Percentiles rank a stretch among this genome's conserved stretches.
Evolutionary conservation across 257 asterid species (phyloP).

Genomic region (Leonotis leonurus): DNA sequence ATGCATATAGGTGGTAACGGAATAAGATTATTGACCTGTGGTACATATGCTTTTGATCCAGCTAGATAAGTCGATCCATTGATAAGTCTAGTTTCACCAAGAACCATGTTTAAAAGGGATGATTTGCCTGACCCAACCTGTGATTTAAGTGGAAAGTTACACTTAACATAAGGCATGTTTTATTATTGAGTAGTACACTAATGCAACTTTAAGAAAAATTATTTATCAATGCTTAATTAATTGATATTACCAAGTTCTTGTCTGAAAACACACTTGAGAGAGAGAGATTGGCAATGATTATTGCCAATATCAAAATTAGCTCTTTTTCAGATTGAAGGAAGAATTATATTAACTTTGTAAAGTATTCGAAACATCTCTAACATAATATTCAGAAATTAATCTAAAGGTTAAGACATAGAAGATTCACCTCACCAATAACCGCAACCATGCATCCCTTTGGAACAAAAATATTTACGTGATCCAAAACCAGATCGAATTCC

Average conservation of each 20-base stretch:
- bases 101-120: slow-evolving; percentile 63
- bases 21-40: slow-evolving; percentile 56
- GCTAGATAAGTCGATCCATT: slow-evolving; percentile 42
- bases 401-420: neutral
- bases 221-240: too few species aligned
- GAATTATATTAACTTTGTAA: neutral
- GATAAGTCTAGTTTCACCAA: slow-evolving; percentile 66
- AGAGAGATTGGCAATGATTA: too few species aligned
- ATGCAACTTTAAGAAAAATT: too few species aligned
- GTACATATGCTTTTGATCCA: slow-evolving; percentile 78
- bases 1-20: slow-evolving; percentile 1
- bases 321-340: too few species aligned
- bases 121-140: slow-evolving; percentile 99
- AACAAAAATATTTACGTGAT: slow-evolving; percentile 42
- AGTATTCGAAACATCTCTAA: neutral
- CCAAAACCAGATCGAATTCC: slow-evolving; percentile 53
- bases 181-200: neutral
- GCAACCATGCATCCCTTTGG: slow-evolving; percentile 75
- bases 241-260: too few species aligned
- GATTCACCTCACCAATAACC: slow-evolving; percentile 79
- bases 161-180: neutral
- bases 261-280: too few species aligned
- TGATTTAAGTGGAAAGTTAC: slow-evolving; percentile 10
- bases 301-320: too few species aligned
- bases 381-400: neutral